Evolutionary conservation across 306 rosid genomes (phyloP).

Genomic region (Cucurbita moschata): DNA sequence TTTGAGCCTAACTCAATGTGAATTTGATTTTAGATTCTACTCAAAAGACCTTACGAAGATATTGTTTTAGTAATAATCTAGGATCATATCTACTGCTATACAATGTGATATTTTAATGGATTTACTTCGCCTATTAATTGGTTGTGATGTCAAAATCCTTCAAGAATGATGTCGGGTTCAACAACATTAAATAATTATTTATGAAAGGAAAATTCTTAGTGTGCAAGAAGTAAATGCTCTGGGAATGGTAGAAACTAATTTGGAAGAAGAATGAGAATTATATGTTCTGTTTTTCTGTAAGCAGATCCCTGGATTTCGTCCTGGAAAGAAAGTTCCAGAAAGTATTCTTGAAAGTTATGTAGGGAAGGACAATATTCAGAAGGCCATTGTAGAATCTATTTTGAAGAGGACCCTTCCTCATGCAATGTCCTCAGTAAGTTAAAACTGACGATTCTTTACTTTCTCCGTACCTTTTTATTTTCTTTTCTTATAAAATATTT

Average conservation of each 20-base stretch:
- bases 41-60: no score
- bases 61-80: no score
- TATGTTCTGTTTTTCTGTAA: neutral
- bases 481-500: neutral
- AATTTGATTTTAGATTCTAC: no score
- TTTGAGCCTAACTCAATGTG: no score
- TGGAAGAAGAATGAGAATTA: neutral
- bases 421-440: conserved; percentile 59
- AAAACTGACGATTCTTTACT: neutral
- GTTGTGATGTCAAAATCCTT: no score
- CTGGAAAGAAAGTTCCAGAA: conserved; percentile 70
- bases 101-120: no score
- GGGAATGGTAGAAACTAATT: neutral
- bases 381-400: conserved; percentile 74
- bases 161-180: no score
- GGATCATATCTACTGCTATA: no score
- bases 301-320: conserved; percentile 88
- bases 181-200: no score
- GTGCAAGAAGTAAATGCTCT: no score
- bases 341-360: conserved; percentile 44
- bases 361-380: conserved; percentile 53
- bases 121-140: no score
- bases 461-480: neutral
- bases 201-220: no score
- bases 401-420: conserved; percentile 84